Evolutionary conservation across 2,329 filamentous ascomycete genomes (phyloP), one percentile per base, ranked within the genome.

Genomic region (Dactylellina drechsleri): DNA sequence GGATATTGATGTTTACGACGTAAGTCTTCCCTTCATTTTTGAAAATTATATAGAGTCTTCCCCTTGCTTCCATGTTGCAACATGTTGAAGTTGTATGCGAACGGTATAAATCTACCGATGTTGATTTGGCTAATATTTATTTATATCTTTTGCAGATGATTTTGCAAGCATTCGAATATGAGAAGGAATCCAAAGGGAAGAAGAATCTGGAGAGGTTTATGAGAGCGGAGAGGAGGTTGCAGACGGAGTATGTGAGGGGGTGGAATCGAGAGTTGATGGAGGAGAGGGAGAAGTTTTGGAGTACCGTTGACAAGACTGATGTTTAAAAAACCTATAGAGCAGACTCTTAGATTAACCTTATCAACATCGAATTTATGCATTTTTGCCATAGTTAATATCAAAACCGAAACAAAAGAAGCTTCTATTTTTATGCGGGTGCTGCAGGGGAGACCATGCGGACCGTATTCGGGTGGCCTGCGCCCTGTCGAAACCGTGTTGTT

Each of bases 1-100:
- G 45, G 70, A 74, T 57, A 67, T 74, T 41, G 70, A 74, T 49
- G 62, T 67, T 57, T 74, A 74, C 26, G 70, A 74, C 26, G 70
- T 74, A 58, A 5, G 28, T 40, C 59, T 18, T 28, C 26, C 13
- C 10, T 2, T 36, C 7, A n/a, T 36, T 36, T 16, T 43, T 23
- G 23, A 23, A 23, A 23, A 4, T 23, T 23, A 23, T 4, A 23
- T 4, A 23, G 4, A 23, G 23, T 23, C 23, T 23, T 23, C 23
- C 23, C 23, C 23, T 23, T 23, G 23, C 23, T 23, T 23, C 4
- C 23, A n/a, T n/a, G n/a, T n/a, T n/a, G n/a, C n/a, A n/a, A n/a
- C 4, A 23, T 4, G 23, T 23, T 23, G 4, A 23, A 23, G 23
- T 2, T 23, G 23, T 4, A 23, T 23, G 4, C 23, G 4, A 23